Evolutionary conservation across 495 filamentous ascomycete species (phyloP), one percentile per base, ranked within the genome.

Genomic region (Hypoxylon lienhwacheense): DNA sequence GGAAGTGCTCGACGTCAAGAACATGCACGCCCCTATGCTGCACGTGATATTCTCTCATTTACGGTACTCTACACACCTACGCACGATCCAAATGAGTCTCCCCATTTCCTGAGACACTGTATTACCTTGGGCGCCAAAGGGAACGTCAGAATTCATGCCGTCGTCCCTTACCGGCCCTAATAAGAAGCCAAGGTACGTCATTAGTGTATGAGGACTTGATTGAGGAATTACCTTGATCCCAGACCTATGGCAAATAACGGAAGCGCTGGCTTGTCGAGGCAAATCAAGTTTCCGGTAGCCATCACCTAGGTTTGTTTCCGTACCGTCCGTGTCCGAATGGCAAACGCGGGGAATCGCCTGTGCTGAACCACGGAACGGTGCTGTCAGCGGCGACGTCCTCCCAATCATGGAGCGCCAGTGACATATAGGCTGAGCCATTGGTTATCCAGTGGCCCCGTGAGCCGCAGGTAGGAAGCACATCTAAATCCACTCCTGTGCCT

Each of bases 51-150:
- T 20, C 53, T 34, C 20, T 19, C 52, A 37, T 55, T 17, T 8
- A 39, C 25, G 19, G 17, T 19, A 26, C 25, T 15, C 3, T 14
- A 37, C 20, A 31, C 34, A 31, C 25, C 41, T 53, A 29, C 32
- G 37, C 37, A 49, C 28, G 53, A 46, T 47, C 48, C 31, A 26
- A 20, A 26, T 41, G 20, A 14, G 14, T 12, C 22, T 26, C 55
- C 37, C 48, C 36, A 24, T 43, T 46, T 55, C 19, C 17, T 11
- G 11, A 20, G 15, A 22, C 35, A 33, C 35, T 56, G 58, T 61
- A 41, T 52, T 36, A 61, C 58, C 58, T 61, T 61, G 29, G 58
- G 58, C 58, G 43, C 35, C 52, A 51, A 60, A 19, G 49, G 15
- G 41, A 45, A 29, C 26, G 36, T 7, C 3, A 47, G 34, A 45